A percentile compares a stretch with the other conserved stretches of the same genome.
phyloP scores from a whole-genome alignment of 2,329 filamentous ascomycete genomes.

The Aspergillus alliaceus region DNA sequence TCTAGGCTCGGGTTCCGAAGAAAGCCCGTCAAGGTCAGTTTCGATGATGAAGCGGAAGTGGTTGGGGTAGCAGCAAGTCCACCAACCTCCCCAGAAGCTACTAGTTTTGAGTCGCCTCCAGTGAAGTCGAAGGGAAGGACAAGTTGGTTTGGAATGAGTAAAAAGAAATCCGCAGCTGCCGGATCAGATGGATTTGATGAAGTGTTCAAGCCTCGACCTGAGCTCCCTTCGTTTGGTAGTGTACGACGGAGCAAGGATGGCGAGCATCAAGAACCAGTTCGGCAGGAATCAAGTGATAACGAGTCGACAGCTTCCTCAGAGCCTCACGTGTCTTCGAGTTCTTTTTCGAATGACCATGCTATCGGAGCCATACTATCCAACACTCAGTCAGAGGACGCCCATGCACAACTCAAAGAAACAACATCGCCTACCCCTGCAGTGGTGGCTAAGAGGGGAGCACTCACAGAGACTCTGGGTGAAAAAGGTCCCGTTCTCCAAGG shows the following conservation, averaged over 20 bases:
- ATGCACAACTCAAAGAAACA: not conserved
- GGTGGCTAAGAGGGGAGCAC: not conserved
- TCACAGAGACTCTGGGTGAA: not conserved
- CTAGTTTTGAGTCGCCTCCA: conserved; percentile 34
- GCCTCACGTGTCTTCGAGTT: conserved; percentile 42
- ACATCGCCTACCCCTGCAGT: not conserved
- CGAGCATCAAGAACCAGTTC: conserved; percentile 14
- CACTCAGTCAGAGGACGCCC: conserved; percentile 22
- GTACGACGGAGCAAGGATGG: conserved; percentile 50
- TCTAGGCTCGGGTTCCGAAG: conserved; percentile 46
- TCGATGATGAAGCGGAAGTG: conserved; percentile 57
- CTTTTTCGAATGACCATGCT: conserved; percentile 53
- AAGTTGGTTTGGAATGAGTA: conserved; percentile 38
- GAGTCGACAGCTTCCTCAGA: conserved; percentile 42
- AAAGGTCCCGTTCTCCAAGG: not conserved
- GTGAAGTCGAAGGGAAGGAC: conserved; percentile 32
- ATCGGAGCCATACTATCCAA: conserved; percentile 53
- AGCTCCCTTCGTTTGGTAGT: conserved; percentile 64
- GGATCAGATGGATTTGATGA: conserved; percentile 55
- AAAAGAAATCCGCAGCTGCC: conserved; percentile 30
- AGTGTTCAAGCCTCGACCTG: conserved; percentile 58
- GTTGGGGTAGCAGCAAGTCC: conserved; percentile 47
- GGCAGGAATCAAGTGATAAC: conserved; percentile 29
- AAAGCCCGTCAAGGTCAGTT: conserved; percentile 66
- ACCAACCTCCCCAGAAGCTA: conserved; percentile 42